These are phyloP conservation scores for Candida parachauliodes DNA, from an alignment of 805 yeast genomes.

Conservation along the genomic window DNA sequence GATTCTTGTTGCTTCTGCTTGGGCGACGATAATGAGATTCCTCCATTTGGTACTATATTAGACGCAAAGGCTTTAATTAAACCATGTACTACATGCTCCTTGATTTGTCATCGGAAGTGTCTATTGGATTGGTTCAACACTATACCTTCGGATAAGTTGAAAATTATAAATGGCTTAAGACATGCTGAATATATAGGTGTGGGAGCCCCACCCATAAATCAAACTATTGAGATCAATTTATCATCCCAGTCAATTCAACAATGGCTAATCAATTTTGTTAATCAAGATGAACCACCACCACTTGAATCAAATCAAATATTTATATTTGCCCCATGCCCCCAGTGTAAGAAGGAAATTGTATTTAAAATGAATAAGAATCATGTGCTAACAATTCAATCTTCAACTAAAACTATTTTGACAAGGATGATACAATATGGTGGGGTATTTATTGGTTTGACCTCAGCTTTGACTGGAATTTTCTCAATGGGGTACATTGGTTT, in stretches of 20 bases:
- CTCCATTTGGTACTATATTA: conserved; percentile 32
- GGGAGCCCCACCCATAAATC: conserved; percentile 10
- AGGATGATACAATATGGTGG: conserved; percentile 27
- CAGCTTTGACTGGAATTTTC: conserved; percentile 38
- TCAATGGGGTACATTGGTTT: conserved; percentile 38
- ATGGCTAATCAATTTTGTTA: conserved; percentile 4
- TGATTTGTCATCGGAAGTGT: conserved; percentile 36
- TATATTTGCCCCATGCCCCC: conserved; percentile 36
- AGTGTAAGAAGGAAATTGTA: conserved; percentile 33
- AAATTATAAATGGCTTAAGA: conserved; percentile 12
- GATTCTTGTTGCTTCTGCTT: conserved; percentile 33
- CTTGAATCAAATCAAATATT: conserved; percentile 10
- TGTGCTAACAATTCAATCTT: conserved; percentile 18
- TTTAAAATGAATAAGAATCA: conserved; percentile 30
- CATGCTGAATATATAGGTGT: conserved; percentile 12
- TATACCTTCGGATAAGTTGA: conserved; percentile 26
- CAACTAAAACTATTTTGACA: conserved; percentile 15
- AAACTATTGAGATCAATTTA: conserved; percentile 10
- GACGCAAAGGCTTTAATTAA: conserved; percentile 35
- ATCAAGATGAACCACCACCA: not conserved
- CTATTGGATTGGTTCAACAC: conserved; percentile 40
- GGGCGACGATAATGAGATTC: conserved; percentile 36
- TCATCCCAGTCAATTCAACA: not conserved
- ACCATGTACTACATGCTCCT: conserved; percentile 38
- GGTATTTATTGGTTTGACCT: conserved; percentile 31